Conservation (phyloP, 371 early-diverging fungal genomes). For the Mortierella sp. region DNA sequence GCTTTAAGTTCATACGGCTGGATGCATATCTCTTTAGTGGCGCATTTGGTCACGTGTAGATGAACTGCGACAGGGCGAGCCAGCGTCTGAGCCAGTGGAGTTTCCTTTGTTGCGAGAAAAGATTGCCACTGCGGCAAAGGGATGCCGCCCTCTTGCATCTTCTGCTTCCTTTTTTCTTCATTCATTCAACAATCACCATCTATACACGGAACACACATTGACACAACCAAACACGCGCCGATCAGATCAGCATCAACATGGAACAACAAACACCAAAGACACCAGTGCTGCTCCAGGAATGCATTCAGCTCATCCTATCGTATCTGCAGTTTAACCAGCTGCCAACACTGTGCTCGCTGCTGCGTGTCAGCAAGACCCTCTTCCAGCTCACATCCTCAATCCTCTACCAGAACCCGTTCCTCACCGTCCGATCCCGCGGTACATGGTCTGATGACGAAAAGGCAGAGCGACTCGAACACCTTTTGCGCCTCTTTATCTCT, state of each 20-base stretch:
- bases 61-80: slow-evolving; percentile 6
- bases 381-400: slow-evolving; percentile 34
- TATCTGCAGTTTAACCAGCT: slow-evolving; percentile 36
- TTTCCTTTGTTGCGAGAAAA: background rate
- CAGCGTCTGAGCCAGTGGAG: background rate
- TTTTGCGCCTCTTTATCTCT: slow-evolving; percentile 32
- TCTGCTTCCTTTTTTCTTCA: background rate
- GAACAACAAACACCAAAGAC: background rate
- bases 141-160: background rate
- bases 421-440: slow-evolving; percentile 13
- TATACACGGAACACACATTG: background rate
- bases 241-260: background rate
- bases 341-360: slow-evolving; percentile 32
- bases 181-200: background rate
- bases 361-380: slow-evolving; percentile 47
- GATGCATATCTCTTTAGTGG: background rate
- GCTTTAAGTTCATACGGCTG: too few relatives aligned
- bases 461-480: slow-evolving; percentile 13
- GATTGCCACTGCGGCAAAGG: background rate
- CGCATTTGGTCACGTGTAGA: background rate
- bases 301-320: slow-evolving; percentile 28
- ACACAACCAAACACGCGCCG: background rate
- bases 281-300: slow-evolving; percentile 30
- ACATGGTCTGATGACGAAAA: slow-evolving; percentile 15
- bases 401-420: slow-evolving; percentile 48